Evolutionary conservation across 2,329 filamentous ascomycete species (phyloP).

Genomic region (Fusarium virguliforme): DNA sequence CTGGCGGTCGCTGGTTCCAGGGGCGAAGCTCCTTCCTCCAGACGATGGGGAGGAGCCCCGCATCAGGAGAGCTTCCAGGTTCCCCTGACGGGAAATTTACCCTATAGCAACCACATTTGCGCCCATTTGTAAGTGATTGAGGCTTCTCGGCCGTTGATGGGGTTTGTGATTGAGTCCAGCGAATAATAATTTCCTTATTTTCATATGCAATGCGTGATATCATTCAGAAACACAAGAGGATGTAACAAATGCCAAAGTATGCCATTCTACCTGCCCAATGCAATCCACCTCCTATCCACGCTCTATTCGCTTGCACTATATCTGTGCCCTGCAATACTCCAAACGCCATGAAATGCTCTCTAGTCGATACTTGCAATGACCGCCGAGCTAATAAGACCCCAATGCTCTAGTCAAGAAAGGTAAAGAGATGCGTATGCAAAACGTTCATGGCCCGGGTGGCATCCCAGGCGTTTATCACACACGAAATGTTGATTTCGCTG

Average conservation of each 20-base stretch:
- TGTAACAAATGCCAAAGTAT: background rate
- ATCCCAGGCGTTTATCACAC: constrained; percentile 93
- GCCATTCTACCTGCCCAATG: constrained; percentile 5
- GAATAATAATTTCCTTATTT: background rate
- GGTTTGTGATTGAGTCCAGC: background rate
- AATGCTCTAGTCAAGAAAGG: constrained; percentile 80
- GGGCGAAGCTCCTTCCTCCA: background rate
- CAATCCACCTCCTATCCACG: background rate
- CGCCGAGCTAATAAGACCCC: background rate
- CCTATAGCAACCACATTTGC: constrained; percentile 30
- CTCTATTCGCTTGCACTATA: background rate
- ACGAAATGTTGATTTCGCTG: constrained; percentile 99
- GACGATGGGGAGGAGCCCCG: constrained; percentile 32
- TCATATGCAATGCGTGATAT: background rate
- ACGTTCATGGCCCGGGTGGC: constrained; percentile 96
- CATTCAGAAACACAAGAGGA: background rate
- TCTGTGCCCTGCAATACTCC: constrained; percentile 35
- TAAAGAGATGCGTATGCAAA: constrained; percentile 96
- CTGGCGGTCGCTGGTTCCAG: constrained; percentile 24
- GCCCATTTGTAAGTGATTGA: constrained; percentile 14
- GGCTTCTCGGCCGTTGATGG: background rate
- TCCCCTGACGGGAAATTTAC: constrained; percentile 32
- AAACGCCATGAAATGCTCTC: constrained; percentile 34
- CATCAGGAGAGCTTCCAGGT: constrained; percentile 28
- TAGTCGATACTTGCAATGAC: constrained; percentile 1